Evolutionary conservation across 2,329 filamentous ascomycete genomes (phyloP), one percentile per base, ranked within the genome.

Genomic region (Penicillium freii): DNA sequence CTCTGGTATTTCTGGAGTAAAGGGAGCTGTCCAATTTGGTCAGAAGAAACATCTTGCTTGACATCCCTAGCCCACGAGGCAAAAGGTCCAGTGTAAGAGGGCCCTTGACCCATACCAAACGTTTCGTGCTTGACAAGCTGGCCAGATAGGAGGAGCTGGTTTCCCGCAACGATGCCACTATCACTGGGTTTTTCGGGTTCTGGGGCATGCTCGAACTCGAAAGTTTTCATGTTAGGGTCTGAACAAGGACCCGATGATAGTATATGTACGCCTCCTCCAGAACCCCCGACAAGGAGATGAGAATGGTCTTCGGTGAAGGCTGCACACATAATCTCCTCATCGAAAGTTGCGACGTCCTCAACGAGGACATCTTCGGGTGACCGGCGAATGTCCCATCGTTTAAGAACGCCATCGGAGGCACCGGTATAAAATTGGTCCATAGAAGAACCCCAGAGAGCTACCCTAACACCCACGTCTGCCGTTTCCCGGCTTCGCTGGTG

Each of bases 341-440:
- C 66, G 10, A 83, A 71, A 0, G 69, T 73, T 1, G 77, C 75
- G 1, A 82, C 69, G 57, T 87, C 79, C n/a, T 77, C 73, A 23
- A 85, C 70, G 34, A 81, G 77, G 0, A 77, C 77, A 68, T 86
- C 79, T 44, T 82, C 76, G 0, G 77, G 68, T 1, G 82, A 75
- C 10, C 77, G 76, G 44, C 80, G 78, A 2, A 85, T 80, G 66
- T 87, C 79, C 85, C 85, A 87, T 3, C 76, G 73, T 58, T 85
- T 86, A 39, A 87, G 72, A 0, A 82, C 72, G 3, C 85, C 85
- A 66, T 87, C 85, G 5, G 84, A 86, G 6, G 81, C 82, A 17
- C 84, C 85, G 25, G 81, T 84, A 67, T 82, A 86, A 9, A 87
- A 75, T 1, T 82, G 75, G 7, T 78, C 77, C 19, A 78, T 73